Base-by-base conservation (phyloP, 164 flowering plant species). In the Platanus orientalis region DNA sequence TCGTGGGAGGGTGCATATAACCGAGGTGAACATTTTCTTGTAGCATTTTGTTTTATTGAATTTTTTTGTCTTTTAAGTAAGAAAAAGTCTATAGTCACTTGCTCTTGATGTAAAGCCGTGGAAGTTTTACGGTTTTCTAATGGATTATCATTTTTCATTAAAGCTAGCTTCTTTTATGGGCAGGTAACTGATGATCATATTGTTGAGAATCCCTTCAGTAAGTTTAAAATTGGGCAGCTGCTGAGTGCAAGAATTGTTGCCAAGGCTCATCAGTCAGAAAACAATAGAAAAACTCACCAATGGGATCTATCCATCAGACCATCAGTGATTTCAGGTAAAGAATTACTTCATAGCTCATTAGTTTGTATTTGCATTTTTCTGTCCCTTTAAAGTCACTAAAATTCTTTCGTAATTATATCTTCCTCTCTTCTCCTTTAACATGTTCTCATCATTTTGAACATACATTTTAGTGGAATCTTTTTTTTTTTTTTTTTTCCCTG, bases 231-330 rank as follows among this genome's bases (percentile, higher is more conserved):
- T 71, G 99, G 99, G 52, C 90, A 95, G 69, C 75, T 69, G 36
- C 63, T 89, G 58, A 71, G 80, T 56, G 94, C 97, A 68, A 80
- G 79, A 73, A 77, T 95, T 58, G 76, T 92, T 69, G 80, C 79
- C 24, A 85, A 76, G 68, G 45, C 74, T 63, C 66, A 62, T 32
- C 68, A 64, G 28, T 63, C 78, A 21, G 81, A 77, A 60, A 75
- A 60, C 14, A 69, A 56, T 25, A 77, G 69, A 26, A 81, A 65
- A 63, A 48, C 58, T 28, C 30, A 29, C 44, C 75, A 57, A 6
- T 92, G 96, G 96, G 99, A 95, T 44, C 78, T 95, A 34, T 89
- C 97, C n/a, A 56, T 90, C 53, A 87, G 78, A 56, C 92, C 96
- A 1, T 57, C 79, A 24, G 1, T 81, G 57, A 76, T 89, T 62